Evolutionary conservation across 345 rosid species (phyloP), one percentile per base, ranked within the genome.

Genomic region (Acer saccharum): DNA sequence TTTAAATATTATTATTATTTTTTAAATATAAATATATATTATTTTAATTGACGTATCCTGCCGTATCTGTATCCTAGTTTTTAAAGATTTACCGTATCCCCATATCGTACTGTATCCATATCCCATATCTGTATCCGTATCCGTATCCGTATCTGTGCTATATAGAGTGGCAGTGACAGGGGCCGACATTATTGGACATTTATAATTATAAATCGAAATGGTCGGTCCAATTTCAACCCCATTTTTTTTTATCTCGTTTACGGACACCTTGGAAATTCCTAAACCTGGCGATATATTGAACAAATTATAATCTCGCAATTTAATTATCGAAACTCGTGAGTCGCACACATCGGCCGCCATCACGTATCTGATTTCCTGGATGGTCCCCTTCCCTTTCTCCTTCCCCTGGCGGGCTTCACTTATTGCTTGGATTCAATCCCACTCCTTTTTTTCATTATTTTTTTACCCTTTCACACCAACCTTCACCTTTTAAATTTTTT

Each of bases 341-440:
- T 50, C 64, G 18, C 20, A 64, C 11, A 3, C 6, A 17, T 0
- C 78, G 72, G 86, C 91, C 86, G 82, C 83, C 88, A 78, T 72
- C 91, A 83, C 89, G 84, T 84, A 87, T 71, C 73, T 16, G 62
- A 69, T 58, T 68, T 65, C 44, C 25, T 50, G 79, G 75, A 20
- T 17, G 68, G 61, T 65, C 62, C 62, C 11, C 21, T 4, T 9
- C 48, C 57, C 71, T 35, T 81, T 65, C 62, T 25, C 11, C 21
- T 4, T 9, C 48, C 57, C 71, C 43, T 81, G 87, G 73, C 85
- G 84, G 74, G 93, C 79, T 63, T 46, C 41, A 14, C 73, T 35
- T 35, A 35, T 35, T 35, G 39, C 6, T 35, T 35, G 39, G 39
- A 35, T 35, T 35, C 35, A 29, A 29, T 2, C 32, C 32, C 32